Base-by-base conservation (phyloP, 2,329 filamentous ascomycete genomes). In the Fonsecaea nubica region DNA sequence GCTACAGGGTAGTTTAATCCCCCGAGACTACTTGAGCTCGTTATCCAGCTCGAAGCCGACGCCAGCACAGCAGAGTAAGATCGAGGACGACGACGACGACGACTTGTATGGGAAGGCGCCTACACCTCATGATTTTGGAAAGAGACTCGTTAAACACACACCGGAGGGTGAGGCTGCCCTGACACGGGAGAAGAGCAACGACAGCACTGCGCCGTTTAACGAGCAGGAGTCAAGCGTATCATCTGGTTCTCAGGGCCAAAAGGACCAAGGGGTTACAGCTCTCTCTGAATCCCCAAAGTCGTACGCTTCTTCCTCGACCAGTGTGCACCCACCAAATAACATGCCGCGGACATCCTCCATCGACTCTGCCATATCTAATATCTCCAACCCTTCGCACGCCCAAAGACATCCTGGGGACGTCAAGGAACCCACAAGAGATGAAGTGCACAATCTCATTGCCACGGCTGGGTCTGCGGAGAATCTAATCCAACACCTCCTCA, bases 401-500 rank as follows among this genome's bases (percentile, higher is more conserved):
- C 84, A 86, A 71, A 89, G 87, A 72, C 84, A 81, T 32, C 83
- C 87, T 0, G 83, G 86, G 55, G 88, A 90, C 71, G 75, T 77
- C 38, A 84, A 78, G 69, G 78, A 84, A 36, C 80, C 86, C n/a
- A 86, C 84, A 32, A 81, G 86, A n/a, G 84, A 90, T 13, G 93
- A 98, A 74, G 90, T 97, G 73, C 87, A 87, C 42, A 86, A 87
- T 71, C 83, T 97, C 38, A 91, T 98, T 70, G 87, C 90, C 74
- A 87, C 92, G 36, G 93, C 93, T 32, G 95, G 94, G 58, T 96
- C 92, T 60, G 86, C 93, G 15, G 94, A 99, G 76, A 92, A 91
- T 5, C 90, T 96, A 4, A 92, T 99, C 67, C 87, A 92, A 72
- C 92, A 95, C 74, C 82, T 99, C 58, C 81, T 97, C 70, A 96